Evolutionary conservation across 345 rosid genomes (phyloP), one percentile per base, ranked within the genome.

Genomic region (Adansonia digitata): DNA sequence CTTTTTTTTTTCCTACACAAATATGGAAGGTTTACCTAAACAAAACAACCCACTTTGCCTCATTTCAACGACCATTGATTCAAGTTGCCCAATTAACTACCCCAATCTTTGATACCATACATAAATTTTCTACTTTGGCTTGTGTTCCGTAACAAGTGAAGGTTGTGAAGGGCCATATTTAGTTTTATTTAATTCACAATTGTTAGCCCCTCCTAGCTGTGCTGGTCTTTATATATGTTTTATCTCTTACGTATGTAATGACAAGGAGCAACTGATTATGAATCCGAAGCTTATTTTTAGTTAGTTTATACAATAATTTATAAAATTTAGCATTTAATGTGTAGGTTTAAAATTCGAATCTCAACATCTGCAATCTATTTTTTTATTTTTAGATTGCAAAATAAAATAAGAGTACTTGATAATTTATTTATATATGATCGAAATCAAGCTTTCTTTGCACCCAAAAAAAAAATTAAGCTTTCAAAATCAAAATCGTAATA

Each of bases 21-120:
- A 65, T 40, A 42, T 65, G 70, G 70, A 24, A 65, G 70, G 70
- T 65, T 65, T 42, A 65, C 51, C 70, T 40, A 40, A 22, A 40
- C 18, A 42, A 37, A 18, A 31, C 65, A 60, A 31, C 40, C 42
- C 61, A 5, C 5, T 55, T 26, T 15, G 17, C 66, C 66, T 20
- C 22, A 31, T 61, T 31, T 61, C 22, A 61, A 37, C 69, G 5
- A 10, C 69, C 22, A 42, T 63, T 22, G 13, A 27, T 8, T 53
- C 59, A 3, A 48, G n/a, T 48, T 48, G 64, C 31, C 65, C 65
- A 63, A 46, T 35, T 63, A n/a, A 62, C 59, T 20, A 35, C 46
- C 46, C 7, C 46, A n/a, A 13, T 62, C 26, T n/a, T 37, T 37
- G 22, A n/a, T n/a, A n/a, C 10, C 15, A 63, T 39, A 4, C 8